Evolutionary conservation across 2,329 filamentous ascomycete genomes (phyloP), one percentile per base, ranked within the genome.

Genomic region (Trichoderma brevicompactum): DNA sequence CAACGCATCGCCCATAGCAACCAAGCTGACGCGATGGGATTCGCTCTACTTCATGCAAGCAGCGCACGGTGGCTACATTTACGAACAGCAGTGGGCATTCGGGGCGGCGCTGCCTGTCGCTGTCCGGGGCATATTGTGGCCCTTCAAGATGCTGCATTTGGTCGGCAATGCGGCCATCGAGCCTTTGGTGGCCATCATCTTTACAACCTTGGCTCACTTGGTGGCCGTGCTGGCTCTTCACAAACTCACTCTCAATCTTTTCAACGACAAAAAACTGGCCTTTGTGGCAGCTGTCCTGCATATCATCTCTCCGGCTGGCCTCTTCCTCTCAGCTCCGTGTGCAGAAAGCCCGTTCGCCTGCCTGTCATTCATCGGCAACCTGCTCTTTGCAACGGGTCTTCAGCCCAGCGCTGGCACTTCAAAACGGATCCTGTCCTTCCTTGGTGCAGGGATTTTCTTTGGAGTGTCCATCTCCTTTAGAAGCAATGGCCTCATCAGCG

Each of bases 291-390:
- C 92, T 3, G 79, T 85, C 15, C 80, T 98, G 55, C 92, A 98
- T 75, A 84, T 96, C 64, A 74, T 98, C 55, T 95, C 92, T 0
- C 94, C 95, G 0, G 95, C 91, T 0, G 94, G 94, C 0, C 78
- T 97, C 2, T 98, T 99, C 74, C 85, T 99, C 17, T 94, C 90
- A 0, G 90, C 94, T 0, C 92, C 94, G 0, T 96, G 95, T 76
- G 85, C 87, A 9, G 95, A 99, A 79, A 87, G 90, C 68, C 76
- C 89, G 0, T 97, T 93, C 76, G 88, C 94, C 0, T 81, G 91
- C 23, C 80, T 97, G 40, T 91, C 90, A 46, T 92, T 97, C 71
- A 70, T 83, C 0, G 95, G 92, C 1, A 88, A 88, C 72, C 82
- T 91, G 36, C 75, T 90, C 54, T 95, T 94, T 74, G 85, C 85